phyloP scores from a whole-genome alignment of 768 basidiomycete genomes.

The Coprinopsis sp. region DNA sequence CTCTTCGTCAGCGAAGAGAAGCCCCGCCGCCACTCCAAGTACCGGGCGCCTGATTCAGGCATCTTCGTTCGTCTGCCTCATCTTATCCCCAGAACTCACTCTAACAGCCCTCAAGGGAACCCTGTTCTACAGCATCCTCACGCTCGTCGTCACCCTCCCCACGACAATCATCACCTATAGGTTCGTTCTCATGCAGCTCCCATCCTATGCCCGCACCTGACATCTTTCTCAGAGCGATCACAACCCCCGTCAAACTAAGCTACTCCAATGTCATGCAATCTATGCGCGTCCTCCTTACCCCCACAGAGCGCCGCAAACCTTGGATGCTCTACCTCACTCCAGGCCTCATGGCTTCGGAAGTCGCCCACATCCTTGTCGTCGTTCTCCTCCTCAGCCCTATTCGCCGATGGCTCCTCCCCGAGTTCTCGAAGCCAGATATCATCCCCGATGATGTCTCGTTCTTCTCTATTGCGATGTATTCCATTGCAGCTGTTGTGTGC shows the following conservation, averaged over 20 bases:
- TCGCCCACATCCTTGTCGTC: constrained; percentile 41
- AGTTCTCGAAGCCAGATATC: constrained; percentile 28
- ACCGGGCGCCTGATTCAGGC: constrained; percentile 59
- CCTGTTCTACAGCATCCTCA: constrained; percentile 56
- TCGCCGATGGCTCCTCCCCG: constrained; percentile 42
- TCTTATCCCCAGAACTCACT: neutral
- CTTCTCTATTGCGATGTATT: constrained; percentile 50
- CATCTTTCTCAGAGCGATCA: constrained; percentile 55
- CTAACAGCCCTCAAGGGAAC: constrained; percentile 37
- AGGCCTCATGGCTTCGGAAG: constrained; percentile 59
- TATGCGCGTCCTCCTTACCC: constrained; percentile 69
- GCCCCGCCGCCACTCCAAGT: constrained; percentile 54
- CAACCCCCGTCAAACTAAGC: constrained; percentile 73
- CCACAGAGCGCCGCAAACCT: constrained; percentile 72
- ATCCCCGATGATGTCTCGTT: constrained; percentile 40
- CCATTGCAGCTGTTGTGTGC: constrained; percentile 51
- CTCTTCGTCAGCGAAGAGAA: constrained; percentile 53
- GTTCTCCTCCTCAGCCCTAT: constrained; percentile 45
- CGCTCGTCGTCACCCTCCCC: constrained; percentile 64
- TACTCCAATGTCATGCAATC: constrained; percentile 55
- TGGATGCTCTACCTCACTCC: constrained; percentile 83
- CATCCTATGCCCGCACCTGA: constrained; percentile 3
- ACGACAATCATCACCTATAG: constrained; percentile 73
- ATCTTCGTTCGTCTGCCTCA: constrained; percentile 31
- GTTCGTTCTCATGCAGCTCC: constrained; percentile 32